A percentile compares a stretch with the other conserved stretches of the same genome.
Conservation (phyloP, 2,329 filamentous ascomycete species). For the Raffaelea arxii region DNA sequence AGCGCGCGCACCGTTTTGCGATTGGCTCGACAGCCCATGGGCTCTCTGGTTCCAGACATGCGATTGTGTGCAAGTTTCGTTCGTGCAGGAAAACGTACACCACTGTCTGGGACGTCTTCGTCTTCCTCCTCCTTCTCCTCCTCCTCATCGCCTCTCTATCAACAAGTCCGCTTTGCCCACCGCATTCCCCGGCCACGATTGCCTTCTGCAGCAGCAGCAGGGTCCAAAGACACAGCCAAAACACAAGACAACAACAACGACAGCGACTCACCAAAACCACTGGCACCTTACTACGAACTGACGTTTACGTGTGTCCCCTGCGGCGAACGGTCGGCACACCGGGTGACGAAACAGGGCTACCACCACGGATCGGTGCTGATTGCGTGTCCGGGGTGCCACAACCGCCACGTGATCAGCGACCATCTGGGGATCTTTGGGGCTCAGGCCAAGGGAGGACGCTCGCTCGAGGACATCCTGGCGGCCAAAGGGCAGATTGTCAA, state of each 20-base stretch:
- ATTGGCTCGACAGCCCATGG: too few species aligned
- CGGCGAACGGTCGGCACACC: slow-evolving; percentile 67
- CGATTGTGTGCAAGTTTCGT: too few species aligned
- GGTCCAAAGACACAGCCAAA: slow-evolving; percentile 30
- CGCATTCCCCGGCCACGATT: slow-evolving; percentile 18
- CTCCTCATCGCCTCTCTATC: too few species aligned
- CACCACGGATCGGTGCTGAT: slow-evolving; percentile 84
- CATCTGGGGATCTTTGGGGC: slow-evolving; percentile 65
- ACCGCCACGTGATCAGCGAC: slow-evolving; percentile 85
- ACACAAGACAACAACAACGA: slow-evolving; percentile 2
- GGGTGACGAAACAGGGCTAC: slow-evolving; percentile 88
- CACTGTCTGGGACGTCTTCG: too few species aligned
- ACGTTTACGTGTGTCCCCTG: slow-evolving; percentile 92
- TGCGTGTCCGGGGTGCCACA: slow-evolving; percentile 76
- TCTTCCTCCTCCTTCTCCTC: too few species aligned
- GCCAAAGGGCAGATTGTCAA: slow-evolving; percentile 68
- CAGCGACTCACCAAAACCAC: slow-evolving; percentile 17
- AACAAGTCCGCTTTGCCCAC: not conserved
- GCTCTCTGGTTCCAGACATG: too few species aligned
- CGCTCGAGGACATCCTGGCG: slow-evolving; percentile 67
- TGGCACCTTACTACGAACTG: slow-evolving; percentile 66
- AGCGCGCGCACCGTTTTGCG: too few species aligned
- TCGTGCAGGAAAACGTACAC: too few species aligned
- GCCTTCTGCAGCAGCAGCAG: slow-evolving; percentile 15
- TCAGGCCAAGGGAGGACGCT: slow-evolving; percentile 45